These are phyloP conservation scores for Ceratocystis huliohia DNA, from an alignment of 2,329 filamentous ascomycete species.

Conservation along the genomic window DNA sequence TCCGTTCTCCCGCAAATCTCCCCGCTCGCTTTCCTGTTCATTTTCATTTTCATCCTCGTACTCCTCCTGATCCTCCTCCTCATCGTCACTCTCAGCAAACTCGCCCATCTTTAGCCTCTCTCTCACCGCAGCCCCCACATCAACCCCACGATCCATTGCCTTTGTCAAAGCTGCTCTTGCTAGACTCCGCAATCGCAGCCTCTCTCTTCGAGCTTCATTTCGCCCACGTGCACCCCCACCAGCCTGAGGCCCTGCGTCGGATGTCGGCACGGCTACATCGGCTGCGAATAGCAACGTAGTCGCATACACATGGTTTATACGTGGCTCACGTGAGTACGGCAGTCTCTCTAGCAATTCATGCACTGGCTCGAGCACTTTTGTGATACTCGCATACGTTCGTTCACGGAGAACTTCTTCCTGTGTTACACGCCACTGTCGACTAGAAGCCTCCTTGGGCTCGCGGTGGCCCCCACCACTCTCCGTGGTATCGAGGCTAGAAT, in stretches of 20 bases:
- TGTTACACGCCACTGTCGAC: not conserved
- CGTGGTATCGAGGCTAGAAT: too few species aligned
- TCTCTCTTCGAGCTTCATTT: conserved; percentile 20
- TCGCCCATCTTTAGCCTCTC: conserved; percentile 24
- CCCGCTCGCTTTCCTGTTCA: not conserved
- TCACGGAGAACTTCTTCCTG: conserved; percentile 7
- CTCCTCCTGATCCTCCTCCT: not conserved
- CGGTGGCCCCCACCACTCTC: too few species aligned
- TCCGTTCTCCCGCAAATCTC: not conserved
- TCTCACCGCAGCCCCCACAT: conserved; percentile 27
- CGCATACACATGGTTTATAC: conserved; percentile 57
- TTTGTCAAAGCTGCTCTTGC: conserved; percentile 31
- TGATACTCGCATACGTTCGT: conserved; percentile 46
- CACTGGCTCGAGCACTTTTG: conserved; percentile 53
- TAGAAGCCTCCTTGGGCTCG: not conserved
- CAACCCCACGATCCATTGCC: conserved; percentile 28
- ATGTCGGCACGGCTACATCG: conserved; percentile 45
- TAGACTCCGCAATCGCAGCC: conserved; percentile 27
- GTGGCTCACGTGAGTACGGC: conserved; percentile 55
- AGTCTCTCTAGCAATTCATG: conserved; percentile 56
- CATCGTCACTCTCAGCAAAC: conserved; percentile 7
- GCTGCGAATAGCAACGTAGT: conserved; percentile 64
- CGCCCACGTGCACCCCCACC: conserved; percentile 23
- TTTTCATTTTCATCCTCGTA: not conserved
- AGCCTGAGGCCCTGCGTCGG: conserved; percentile 22